A percentile compares a stretch with the other conserved stretches of the same genome.
These are phyloP conservation scores for Colletotrichum karsti DNA, from an alignment of 2,329 filamentous ascomycete genomes.

Conservation along the genomic window DNA sequence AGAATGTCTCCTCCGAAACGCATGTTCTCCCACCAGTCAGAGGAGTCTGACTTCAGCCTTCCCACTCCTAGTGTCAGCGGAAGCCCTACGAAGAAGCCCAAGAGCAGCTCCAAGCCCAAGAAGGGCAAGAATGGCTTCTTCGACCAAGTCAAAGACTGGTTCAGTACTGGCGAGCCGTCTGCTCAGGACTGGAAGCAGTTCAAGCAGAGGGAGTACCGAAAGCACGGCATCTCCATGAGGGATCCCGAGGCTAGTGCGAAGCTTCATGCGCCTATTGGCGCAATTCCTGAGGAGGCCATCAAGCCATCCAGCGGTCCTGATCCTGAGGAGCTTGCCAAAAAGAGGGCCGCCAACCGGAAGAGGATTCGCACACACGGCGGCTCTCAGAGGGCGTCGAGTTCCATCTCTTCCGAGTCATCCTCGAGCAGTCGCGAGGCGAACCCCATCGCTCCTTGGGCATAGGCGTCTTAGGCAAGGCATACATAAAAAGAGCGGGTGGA, in stretches of 20 bases:
- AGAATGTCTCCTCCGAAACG: slow-evolving; percentile 18
- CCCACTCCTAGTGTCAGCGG: slow-evolving; percentile 30
- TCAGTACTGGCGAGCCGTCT: slow-evolving; percentile 58
- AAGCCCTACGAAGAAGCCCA: slow-evolving; percentile 10
- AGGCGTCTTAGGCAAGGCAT: not conserved
- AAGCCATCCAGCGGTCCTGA: slow-evolving; percentile 54
- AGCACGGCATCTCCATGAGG: slow-evolving; percentile 51
- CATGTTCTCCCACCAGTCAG: slow-evolving; percentile 25
- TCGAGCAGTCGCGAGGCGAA: slow-evolving; percentile 42
- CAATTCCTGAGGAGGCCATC: slow-evolving; percentile 54
- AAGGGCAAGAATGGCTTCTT: slow-evolving; percentile 47
- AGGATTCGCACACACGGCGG: slow-evolving; percentile 36
- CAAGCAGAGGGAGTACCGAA: slow-evolving; percentile 50
- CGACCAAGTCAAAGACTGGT: slow-evolving; percentile 56
- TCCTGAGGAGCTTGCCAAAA: slow-evolving; percentile 52
- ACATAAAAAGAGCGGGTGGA: not conserved
- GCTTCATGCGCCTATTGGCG: slow-evolving; percentile 54
- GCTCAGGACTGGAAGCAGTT: slow-evolving; percentile 56
- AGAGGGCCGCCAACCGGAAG: slow-evolving; percentile 42
- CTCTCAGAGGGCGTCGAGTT: slow-evolving; percentile 36
- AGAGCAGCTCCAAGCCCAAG: slow-evolving; percentile 36
- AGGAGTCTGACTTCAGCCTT: slow-evolving; percentile 35
- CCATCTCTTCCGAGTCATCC: slow-evolving; percentile 45
- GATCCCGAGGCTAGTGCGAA: slow-evolving; percentile 55
- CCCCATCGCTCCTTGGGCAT: slow-evolving; percentile 43